phyloP scores from a whole-genome alignment of 2,329 filamentous ascomycete species.

The Periglandula ipomoeae region DNA sequence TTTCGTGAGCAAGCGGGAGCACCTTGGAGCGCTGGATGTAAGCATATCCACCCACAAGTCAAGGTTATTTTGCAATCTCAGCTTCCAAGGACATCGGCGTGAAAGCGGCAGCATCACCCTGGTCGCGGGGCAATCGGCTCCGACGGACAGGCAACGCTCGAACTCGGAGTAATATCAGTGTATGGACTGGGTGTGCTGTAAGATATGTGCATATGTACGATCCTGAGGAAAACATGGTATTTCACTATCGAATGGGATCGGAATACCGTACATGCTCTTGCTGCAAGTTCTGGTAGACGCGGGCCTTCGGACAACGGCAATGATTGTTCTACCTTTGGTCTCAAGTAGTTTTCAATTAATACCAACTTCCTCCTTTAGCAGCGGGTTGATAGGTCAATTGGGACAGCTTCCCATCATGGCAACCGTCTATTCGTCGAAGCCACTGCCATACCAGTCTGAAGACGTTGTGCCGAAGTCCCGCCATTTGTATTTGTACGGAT shows the following conservation, averaged over 20 bases:
- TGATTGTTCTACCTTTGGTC: no score
- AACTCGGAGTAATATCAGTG: background rate
- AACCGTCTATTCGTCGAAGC: no score
- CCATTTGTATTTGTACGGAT: no score
- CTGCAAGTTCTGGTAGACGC: no score
- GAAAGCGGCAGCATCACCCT: conserved; percentile 4
- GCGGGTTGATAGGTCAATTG: no score
- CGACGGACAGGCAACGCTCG: conserved; percentile 1
- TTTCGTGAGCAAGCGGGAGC: background rate
- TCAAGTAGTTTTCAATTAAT: no score
- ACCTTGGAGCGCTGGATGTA: background rate
- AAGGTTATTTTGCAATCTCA: conserved; percentile 2
- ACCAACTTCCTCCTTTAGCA: no score
- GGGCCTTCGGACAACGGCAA: no score
- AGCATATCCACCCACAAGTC: conserved; percentile 1
- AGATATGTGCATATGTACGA: background rate
- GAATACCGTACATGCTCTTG: no score
- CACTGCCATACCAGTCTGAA: no score
- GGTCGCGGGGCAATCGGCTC: conserved; percentile 7
- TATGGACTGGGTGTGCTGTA: background rate
- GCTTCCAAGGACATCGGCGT: conserved; percentile 1
- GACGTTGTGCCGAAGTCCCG: no score
- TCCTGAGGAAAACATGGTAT: background rate
- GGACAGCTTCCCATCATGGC: no score
- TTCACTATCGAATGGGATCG: background rate